These are phyloP conservation scores for Sugiyamaella castrensis DNA, from an alignment of 1,139 yeast species.

Conservation along the genomic window DNA sequence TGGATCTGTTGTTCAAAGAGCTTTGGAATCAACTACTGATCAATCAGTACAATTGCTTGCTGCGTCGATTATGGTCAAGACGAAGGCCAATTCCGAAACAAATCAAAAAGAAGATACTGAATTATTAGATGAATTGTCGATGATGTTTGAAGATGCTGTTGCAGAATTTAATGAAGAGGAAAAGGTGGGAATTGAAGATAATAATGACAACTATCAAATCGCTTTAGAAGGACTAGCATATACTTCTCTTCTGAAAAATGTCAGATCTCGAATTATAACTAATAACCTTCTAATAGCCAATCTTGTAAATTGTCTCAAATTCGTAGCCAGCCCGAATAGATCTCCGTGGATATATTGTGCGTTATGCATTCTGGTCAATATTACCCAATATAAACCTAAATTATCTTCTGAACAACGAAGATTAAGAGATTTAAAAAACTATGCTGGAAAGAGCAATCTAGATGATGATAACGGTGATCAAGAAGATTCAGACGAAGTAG, in stretches of 20 bases:
- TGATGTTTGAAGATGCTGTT: conserved; percentile 31
- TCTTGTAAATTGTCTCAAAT: conserved; percentile 15
- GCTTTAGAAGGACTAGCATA: conserved; percentile 42
- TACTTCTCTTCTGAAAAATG: conserved; percentile 34
- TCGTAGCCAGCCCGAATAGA: conserved; percentile 10
- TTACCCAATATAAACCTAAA: conserved; percentile 35
- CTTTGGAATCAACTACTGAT: conserved; percentile 25
- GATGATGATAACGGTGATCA: conserved; percentile 19
- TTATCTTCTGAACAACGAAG: conserved; percentile 35
- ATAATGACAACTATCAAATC: conserved; percentile 20
- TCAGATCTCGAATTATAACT: conserved; percentile 30
- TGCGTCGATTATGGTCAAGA: conserved; percentile 38
- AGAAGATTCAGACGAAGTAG: conserved; percentile 27
- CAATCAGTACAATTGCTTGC: conserved; percentile 33
- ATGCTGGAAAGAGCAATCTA: conserved; percentile 32
- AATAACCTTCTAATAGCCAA: conserved; percentile 25
- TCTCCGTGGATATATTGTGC: conserved; percentile 32
- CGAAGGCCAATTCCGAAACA: conserved; percentile 29
- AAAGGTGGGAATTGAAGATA: not conserved
- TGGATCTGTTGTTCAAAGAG: conserved; percentile 28
- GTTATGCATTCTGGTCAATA: conserved; percentile 33
- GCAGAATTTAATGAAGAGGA: conserved; percentile 18
- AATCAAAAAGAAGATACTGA: conserved; percentile 24
- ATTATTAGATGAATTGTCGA: conserved; percentile 31
- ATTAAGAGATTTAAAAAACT: conserved; percentile 32